Base-by-base conservation (phyloP, 2,329 filamentous ascomycete species). In the Claviceps arundinis region DNA sequence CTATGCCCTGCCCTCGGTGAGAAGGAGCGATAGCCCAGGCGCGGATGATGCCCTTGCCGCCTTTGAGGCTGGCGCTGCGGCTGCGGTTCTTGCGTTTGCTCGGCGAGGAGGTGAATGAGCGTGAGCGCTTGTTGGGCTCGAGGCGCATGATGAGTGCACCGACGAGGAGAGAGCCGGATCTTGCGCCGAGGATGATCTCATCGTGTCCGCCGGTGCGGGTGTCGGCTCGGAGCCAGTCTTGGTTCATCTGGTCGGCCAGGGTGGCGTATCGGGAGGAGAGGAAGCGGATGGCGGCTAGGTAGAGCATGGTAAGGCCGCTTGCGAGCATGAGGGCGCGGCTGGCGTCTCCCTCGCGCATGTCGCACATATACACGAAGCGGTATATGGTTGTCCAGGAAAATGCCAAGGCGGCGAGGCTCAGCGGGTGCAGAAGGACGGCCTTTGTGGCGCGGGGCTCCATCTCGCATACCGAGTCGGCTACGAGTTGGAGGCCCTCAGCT, bases 391-490 rank as follows among this genome's bases (percentile, higher is more conserved):
- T 71, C 17, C 80, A 65, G 16, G 67, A 59, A 11, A 67, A 62
- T 42, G 68, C 61, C n/a, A 81, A 67, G 7, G 72, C 65, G 22
- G 73, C 68, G 14, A 82, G 62, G 48, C 73, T 71, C 24, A 78
- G 64, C 0, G 79, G 80, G 67, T 88, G 81, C 59, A 77, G 78
- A 55, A 87, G 72, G 54, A 93, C 70, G 56, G 78, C 70, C 51
- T 72, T 70, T 43, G 81, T 78, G 19, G 86, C 81, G 8, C 76
- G 69, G 63, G 88, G 83, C 56, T 85, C 81, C 72, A 93, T 89
- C 68, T 95, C 85, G 38, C 87, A 86, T 48, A 94, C 79, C 54
- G 84, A 88, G 67, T 91, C 87, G 55, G 88, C 84, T 41, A 95
- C 76, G 19, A 95, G 78, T 56, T 78, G 78, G 50, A 95, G 73